These are phyloP conservation scores for Sarocladium strictum DNA, from an alignment of 2,329 filamentous ascomycete genomes.

Conservation along the genomic window DNA sequence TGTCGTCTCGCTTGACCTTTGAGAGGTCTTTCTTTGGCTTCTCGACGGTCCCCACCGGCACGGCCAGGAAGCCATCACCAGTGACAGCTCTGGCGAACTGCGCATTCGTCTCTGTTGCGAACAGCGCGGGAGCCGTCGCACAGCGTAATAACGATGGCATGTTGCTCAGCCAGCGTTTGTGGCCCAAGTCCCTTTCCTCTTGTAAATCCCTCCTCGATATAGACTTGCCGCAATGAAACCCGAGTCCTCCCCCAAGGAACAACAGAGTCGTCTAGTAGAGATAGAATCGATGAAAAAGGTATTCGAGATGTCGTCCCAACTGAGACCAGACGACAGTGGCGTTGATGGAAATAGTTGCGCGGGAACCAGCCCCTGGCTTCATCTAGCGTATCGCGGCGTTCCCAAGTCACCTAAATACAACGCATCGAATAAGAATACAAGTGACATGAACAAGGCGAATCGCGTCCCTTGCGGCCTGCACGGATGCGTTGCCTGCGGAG, in stretches of 20 bases:
- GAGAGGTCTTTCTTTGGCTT: conserved; percentile 13
- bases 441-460: background rate
- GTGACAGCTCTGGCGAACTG: conserved; percentile 22
- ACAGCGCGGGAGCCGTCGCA: background rate
- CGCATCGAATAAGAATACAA: background rate
- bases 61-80: conserved; percentile 30
- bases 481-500: background rate
- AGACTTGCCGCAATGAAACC: background rate
- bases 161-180: background rate
- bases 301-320: background rate
- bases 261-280: background rate
- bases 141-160: conserved; percentile 9
- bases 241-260: background rate
- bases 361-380: background rate
- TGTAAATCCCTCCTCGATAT: background rate
- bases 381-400: background rate
- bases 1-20: conserved; percentile 18
- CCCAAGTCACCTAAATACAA: background rate
- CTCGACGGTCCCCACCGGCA: conserved; percentile 28
- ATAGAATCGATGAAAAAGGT: background rate
- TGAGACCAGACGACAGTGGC: background rate
- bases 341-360: background rate
- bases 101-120: conserved; percentile 10
- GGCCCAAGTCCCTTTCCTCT: background rate
- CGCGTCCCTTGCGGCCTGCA: background rate